A percentile compares a stretch with the other conserved stretches of the same genome.
phyloP scores from a whole-genome alignment of 2,329 filamentous ascomycete species.

The Aspergillus texensis region DNA sequence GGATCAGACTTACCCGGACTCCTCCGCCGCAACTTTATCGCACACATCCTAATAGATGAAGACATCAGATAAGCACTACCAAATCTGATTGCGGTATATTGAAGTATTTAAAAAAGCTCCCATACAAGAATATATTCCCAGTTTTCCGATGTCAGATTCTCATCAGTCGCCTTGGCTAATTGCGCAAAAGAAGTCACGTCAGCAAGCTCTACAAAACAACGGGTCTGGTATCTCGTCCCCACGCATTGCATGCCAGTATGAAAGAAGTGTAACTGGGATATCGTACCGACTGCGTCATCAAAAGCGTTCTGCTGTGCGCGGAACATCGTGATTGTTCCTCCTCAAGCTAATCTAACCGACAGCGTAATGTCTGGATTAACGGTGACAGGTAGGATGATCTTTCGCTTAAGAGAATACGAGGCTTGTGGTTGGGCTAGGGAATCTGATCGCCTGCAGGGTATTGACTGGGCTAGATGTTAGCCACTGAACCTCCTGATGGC shows the following conservation, averaged over 20 bases:
- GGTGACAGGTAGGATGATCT: background rate
- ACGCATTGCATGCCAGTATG: background rate
- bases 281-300: slow-evolving; percentile 69
- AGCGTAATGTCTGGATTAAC: background rate
- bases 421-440: background rate
- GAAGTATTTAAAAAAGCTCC: background rate
- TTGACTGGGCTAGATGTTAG: background rate
- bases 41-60: slow-evolving; percentile 56
- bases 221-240: background rate
- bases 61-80: slow-evolving; percentile 12
- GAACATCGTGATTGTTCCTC: slow-evolving; percentile 51
- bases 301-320: slow-evolving; percentile 68
- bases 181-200: slow-evolving; percentile 25
- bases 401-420: background rate
- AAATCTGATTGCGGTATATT: background rate
- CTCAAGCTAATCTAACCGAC: slow-evolving; percentile 8
- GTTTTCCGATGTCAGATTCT: slow-evolving; percentile 89
- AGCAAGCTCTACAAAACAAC: slow-evolving; percentile 21
- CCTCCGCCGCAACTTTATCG: slow-evolving; percentile 58
- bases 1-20: slow-evolving; percentile 44
- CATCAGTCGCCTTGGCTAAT: slow-evolving; percentile 84
- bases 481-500: slow-evolving; percentile 5
- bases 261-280: slow-evolving; percentile 13
- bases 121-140: slow-evolving; percentile 70
- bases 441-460: background rate